A percentile compares a stretch with the other conserved stretches of the same genome.
Evolutionary conservation across 2,329 filamentous ascomycete species (phyloP).

Genomic region (Coccinonectria pachysandricola): DNA sequence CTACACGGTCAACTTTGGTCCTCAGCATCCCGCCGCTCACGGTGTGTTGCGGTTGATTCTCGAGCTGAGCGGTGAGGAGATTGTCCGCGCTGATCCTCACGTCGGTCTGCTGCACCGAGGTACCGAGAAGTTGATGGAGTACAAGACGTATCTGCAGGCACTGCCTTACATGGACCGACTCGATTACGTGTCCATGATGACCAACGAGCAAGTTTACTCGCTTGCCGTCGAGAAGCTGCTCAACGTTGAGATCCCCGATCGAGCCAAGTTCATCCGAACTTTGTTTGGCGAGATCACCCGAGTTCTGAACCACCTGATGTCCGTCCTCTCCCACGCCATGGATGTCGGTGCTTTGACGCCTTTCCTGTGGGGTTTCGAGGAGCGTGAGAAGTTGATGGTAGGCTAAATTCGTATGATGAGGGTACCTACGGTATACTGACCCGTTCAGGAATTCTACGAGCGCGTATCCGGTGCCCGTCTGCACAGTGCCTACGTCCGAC

Average conservation of each 20-base stretch:
- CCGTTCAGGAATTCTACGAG: slow-evolving; percentile 99
- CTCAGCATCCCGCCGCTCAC: slow-evolving; percentile 96
- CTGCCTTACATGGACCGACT: slow-evolving; percentile 97
- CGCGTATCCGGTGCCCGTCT: slow-evolving; percentile 96
- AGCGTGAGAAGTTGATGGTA: slow-evolving; percentile 99
- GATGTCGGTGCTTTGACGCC: slow-evolving; percentile 96
- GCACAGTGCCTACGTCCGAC: slow-evolving; percentile 92
- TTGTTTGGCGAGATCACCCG: slow-evolving; percentile 93
- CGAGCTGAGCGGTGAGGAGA: slow-evolving; percentile 95
- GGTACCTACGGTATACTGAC: too few relatives aligned
- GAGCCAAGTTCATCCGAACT: slow-evolving; percentile 95
- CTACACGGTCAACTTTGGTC: slow-evolving; percentile 99
- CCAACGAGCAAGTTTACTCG: slow-evolving; percentile 96
- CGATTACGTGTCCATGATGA: slow-evolving; percentile 99
- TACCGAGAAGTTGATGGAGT: slow-evolving; percentile 99
- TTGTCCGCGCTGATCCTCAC: slow-evolving; percentile 91
- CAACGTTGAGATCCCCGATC: slow-evolving; percentile 89
- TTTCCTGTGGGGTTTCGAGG: slow-evolving; percentile 98
- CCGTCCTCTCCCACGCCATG: slow-evolving; percentile 93
- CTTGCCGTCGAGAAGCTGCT: slow-evolving; percentile 95
- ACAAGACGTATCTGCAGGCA: slow-evolving; percentile 98
- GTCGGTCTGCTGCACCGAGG: slow-evolving; percentile 92
- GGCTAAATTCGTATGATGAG: too few relatives aligned
- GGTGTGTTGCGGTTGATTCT: slow-evolving; percentile 96
- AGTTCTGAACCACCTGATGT: slow-evolving; percentile 96